These are phyloP conservation scores for Sphagnum magellanicum DNA, from an alignment of 228 moss, liverwort and hornwort species.

Conservation along the genomic window DNA sequence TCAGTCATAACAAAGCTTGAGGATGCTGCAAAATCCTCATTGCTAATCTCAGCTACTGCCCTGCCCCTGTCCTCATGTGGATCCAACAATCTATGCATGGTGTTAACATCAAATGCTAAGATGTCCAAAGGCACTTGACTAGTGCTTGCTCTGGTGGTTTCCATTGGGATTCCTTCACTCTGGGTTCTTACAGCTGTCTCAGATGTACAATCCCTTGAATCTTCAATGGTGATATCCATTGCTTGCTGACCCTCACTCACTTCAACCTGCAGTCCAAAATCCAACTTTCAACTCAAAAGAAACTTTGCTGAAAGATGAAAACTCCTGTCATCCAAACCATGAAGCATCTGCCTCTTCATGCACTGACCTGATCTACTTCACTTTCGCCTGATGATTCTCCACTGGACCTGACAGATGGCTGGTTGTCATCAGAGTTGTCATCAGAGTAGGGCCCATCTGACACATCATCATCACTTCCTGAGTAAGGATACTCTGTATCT, in stretches of 20 bases:
- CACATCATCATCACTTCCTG: slow-evolving; percentile 47
- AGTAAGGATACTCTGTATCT: slow-evolving; percentile 36
- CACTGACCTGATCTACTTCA: slow-evolving; percentile 48
- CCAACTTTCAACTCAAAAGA: slow-evolving; percentile 1
- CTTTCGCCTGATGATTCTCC: slow-evolving; percentile 31
- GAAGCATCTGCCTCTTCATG: slow-evolving; percentile 7
- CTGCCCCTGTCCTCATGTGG: slow-evolving; percentile 27
- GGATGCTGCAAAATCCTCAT: slow-evolving; percentile 16
- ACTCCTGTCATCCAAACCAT: background rate
- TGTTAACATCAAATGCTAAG: slow-evolving; percentile 28
- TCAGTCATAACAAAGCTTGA: slow-evolving; percentile 17
- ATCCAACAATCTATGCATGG: slow-evolving; percentile 29
- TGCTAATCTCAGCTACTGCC: slow-evolving; percentile 4
- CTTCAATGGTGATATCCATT: slow-evolving; percentile 40
- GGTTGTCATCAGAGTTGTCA: slow-evolving; percentile 42
- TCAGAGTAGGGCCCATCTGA: slow-evolving; percentile 33
- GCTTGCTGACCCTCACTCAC: slow-evolving; percentile 26
- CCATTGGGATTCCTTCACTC: slow-evolving; percentile 10
- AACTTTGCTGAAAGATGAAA: background rate
- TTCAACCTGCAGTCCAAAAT: slow-evolving; percentile 35
- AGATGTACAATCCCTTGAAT: background rate
- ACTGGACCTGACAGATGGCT: slow-evolving; percentile 34
- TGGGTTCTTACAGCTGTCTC: slow-evolving; percentile 2
- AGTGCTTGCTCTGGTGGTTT: slow-evolving; percentile 7
- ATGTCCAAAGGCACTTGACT: slow-evolving; percentile 28